Conservation (phyloP, 2,329 filamentous ascomycete species). For the Kalmusia sp. region DNA sequence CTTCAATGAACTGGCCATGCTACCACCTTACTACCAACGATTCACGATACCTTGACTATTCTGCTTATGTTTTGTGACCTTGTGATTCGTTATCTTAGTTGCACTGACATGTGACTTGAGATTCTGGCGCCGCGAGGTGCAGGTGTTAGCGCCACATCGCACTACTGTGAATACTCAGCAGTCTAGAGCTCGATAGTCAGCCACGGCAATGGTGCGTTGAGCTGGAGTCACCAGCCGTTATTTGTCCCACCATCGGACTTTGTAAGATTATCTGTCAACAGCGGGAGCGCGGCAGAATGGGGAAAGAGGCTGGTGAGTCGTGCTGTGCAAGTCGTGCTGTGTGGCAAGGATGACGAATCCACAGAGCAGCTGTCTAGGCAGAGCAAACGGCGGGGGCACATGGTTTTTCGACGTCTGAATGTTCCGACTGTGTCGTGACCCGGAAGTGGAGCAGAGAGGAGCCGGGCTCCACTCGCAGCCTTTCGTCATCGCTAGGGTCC, state of each 20-base stretch:
- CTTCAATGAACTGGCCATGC: constrained; percentile 35
- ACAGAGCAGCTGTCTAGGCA: not conserved
- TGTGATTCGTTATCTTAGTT: not conserved
- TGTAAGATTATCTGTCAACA: not conserved
- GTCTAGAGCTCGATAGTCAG: not conserved
- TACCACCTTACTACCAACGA: constrained; percentile 27
- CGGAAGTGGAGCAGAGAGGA: not conserved
- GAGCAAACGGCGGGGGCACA: not conserved
- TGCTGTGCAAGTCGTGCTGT: not conserved
- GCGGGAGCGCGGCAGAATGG: no score
- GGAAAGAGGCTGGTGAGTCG: no score
- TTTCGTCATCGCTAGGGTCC: constrained; percentile 4
- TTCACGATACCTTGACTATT: constrained; percentile 2
- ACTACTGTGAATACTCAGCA: not conserved
- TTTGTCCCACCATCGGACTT: not conserved
- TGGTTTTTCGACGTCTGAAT: not conserved
- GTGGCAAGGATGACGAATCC: constrained; percentile 3
- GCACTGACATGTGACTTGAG: not conserved
- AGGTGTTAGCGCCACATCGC: constrained; percentile 3
- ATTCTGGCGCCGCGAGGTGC: not conserved
- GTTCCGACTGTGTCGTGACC: constrained; percentile 1
- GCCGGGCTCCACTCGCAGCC: constrained; percentile 1
- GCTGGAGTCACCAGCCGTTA: no score
- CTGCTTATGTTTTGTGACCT: not conserved
- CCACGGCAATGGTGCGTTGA: no score